Evolutionary conservation across 2,329 filamentous ascomycete species (phyloP), one percentile per base, ranked within the genome.

Genomic region (Arthrobotrys pseudoclavata): DNA sequence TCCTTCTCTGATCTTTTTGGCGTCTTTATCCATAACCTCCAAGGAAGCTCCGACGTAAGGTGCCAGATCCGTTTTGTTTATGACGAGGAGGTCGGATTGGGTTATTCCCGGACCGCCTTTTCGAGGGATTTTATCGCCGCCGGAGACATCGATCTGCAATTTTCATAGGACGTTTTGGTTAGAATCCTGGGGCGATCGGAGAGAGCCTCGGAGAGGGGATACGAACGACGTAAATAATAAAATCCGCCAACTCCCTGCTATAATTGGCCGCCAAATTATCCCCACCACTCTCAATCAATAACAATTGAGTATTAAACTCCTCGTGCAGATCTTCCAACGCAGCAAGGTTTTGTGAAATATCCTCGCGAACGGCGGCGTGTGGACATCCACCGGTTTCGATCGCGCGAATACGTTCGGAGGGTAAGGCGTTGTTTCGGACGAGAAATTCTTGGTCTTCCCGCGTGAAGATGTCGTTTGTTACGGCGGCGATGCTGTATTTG

Each of bases 391-490:
- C 96, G 1, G 96, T 99, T 85, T 99, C 96, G 84, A 99, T 98
- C 83, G 96, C 96, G 78, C 91, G 90, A 86, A 98, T 98, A 76
- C 95, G 92, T 29, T 88, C 84, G 4, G 94, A 88, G 0, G 94
- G 91, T 0, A 98, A 90, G 4, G 96, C 96, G 80, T 89, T 88
- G 87, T 97, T 88, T 71, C 90, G 90, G 75, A 93, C 97, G 26
- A 99, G 90, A 86, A 99, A 99, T 85, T 98, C 96, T 86, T 94
- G 94, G 87, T 99, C 96, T 86, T 99, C 96, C 80, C 71, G 69
- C 18, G 95, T 98, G 87, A 98, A 98, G 87, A 98, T 98, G 87
- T 98, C 95, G 87, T 98, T 98, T 61, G 96, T 99, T 22, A 99
- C 95, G 76, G 94, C 96, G 0, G 96, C 96, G 82, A 99, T 92